Conservation (phyloP, 306 rosid species). For the Cucurbita ficifolia region DNA sequence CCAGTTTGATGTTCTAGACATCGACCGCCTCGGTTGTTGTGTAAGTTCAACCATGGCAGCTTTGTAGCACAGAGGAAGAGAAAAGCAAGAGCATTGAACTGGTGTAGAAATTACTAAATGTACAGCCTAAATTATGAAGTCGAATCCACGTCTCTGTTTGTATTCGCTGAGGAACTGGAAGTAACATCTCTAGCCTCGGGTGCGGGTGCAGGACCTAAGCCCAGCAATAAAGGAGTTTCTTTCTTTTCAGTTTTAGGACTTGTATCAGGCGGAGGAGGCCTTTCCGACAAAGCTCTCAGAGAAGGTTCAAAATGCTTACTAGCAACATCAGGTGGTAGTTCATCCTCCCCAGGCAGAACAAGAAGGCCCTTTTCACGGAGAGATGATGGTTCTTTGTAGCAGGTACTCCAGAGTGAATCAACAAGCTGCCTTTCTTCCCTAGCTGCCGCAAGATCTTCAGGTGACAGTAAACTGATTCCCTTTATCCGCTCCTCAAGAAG, state of each 20-base stretch:
- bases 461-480: conserved; percentile 43
- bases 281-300: conserved; percentile 47
- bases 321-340: conserved; percentile 62
- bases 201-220: conserved; percentile 43
- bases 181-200: conserved; percentile 13
- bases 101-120: background rate
- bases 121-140: background rate
- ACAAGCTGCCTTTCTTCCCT: conserved; percentile 75
- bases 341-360: conserved; percentile 71
- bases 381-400: conserved; percentile 51
- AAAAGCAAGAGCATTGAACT: background rate
- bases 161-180: conserved; percentile 10
- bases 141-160: background rate
- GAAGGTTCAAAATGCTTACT: conserved; percentile 72
- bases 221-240: conserved; percentile 48
- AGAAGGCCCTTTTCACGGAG: conserved; percentile 70
- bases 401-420: conserved; percentile 61
- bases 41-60: background rate
- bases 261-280: conserved; percentile 20
- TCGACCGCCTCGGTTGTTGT: background rate
- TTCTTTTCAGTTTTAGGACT: conserved; percentile 27
- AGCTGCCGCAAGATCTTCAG: conserved; percentile 63
- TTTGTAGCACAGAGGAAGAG: background rate
- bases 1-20: background rate
- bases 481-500: conserved; percentile 64